Base-by-base conservation (phyloP, 1,284 basidiomycete genomes). In the Amylostereum areolatum region DNA sequence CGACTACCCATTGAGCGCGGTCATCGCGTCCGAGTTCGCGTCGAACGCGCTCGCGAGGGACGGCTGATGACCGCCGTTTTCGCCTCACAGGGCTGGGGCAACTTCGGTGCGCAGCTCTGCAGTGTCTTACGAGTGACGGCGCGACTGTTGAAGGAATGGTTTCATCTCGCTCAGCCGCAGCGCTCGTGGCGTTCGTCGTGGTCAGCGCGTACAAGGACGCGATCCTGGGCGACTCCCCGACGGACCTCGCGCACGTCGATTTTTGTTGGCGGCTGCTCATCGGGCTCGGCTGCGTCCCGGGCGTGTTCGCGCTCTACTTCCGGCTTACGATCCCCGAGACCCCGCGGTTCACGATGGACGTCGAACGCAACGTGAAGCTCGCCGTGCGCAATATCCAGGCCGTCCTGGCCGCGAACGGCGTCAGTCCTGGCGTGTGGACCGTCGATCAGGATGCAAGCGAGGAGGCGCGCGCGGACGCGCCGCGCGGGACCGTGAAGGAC, bases 301-400 rank as follows among this genome's bases (percentile, higher is more conserved):
- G 68, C 18, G 67, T 67, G n/a, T 54, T 75, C 28, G 78, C 77
- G 2, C 69, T 80, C 27, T 80, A 78, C 57, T 78, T 77, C 64
- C 77, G 78, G 46, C 67, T 80, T 29, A 78, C 75, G 3, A 74
- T 81, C 32, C 76, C 78, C 7, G 80, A 81, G 58, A 78, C 78
- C 0, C 70, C 83, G 45, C 80, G 83, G 52, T 87, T 81, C 71
- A 86, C 81, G 35, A 79, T 86, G 76, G 85, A 87, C 61, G 68
- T 87, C 49, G 77, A 83, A 62, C 76, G 78, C 49, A 80, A 85
- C 60, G 69, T 85, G 51, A 68, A 73, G 56, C 75, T 74, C 57
- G 81, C 80, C 18, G 60, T 71, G 18, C 66, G 69, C 52, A 78
- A 83, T 57, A 79, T 79, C 43, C 64, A 71, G 43, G 71, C 70